Percentiles rank a stretch among this genome's conserved stretches.
These are phyloP conservation scores for Przewalskia tangutica DNA, from an alignment of 257 asterid genomes.

Conservation along the genomic window DNA sequence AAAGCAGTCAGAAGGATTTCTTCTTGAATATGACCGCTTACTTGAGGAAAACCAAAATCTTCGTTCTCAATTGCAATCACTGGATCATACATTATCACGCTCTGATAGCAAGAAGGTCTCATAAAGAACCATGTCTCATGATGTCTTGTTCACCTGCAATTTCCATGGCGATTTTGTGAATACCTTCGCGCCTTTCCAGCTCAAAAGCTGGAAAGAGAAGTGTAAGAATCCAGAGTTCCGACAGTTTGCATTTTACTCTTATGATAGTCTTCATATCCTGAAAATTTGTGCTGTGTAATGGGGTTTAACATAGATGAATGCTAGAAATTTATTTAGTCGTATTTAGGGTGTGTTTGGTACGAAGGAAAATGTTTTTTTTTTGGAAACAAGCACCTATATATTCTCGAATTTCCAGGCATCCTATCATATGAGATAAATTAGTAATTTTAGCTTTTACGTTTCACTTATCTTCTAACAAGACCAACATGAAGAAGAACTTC, in stretches of 20 bases:
- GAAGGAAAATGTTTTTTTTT: no score
- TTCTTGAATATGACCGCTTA: constrained; percentile 71
- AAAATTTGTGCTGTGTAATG: background rate
- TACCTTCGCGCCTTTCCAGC: background rate
- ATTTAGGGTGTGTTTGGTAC: no score
- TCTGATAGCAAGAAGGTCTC: constrained; percentile 51
- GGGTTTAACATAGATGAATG: background rate
- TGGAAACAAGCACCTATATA: no score
- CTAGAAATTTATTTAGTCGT: background rate
- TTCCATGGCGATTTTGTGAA: background rate
- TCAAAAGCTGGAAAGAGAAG: background rate
- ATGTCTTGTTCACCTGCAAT: background rate
- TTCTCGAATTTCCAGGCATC: no score
- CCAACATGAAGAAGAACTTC: no score
- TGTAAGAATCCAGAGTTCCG: background rate
- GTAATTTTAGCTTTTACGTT: no score
- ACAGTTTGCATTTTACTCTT: background rate
- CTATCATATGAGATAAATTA: no score
- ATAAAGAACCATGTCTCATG: constrained; percentile 13
- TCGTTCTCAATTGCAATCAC: constrained; percentile 57
- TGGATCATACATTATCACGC: constrained; percentile 53
- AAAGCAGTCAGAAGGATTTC: constrained; percentile 74
- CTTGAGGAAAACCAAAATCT: constrained; percentile 80
- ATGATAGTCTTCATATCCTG: background rate
- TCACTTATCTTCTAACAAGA: no score